Base-by-base conservation (phyloP, 805 yeast species). In the Metschnikowia lunata region DNA sequence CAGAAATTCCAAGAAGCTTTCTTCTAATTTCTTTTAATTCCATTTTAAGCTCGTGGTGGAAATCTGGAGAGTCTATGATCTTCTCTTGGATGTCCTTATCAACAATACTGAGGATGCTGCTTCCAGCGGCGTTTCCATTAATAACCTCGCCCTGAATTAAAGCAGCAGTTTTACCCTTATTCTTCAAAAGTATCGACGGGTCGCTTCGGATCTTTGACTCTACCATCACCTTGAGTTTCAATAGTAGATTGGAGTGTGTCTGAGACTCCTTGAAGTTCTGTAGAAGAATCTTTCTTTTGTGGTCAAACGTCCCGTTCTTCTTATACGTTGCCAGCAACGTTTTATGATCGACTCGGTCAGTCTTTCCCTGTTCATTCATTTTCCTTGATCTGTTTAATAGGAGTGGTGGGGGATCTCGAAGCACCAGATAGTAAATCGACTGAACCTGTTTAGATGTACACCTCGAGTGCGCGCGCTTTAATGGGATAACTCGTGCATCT, bases 131-230 rank as follows among this genome's bases (percentile, higher is more conserved):
- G 15, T 43, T 37, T 18, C 46, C 43, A 48, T 56, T 55, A 42
- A 75, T 66, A 37, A 77, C 67, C 30, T 72, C 75, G 1, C 81
- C 78, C 50, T 77, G 81, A 2, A 78, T 71, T 46, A 77, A 56
- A 0, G 82, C 82, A 0, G 73, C 74, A 55, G 74, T 63, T 38
- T 70, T 74, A 2, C 80, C 81, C 42, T 67, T 72, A 57, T 76
- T 78, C 52, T 75, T 67, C 49, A 66, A 57, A 15, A 78, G 56
- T 13, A 78, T 66, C 14, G 67, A 58, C 1, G 81, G 81, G 49
- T 78, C 79, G 30, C 68, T 62, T 37, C 67, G 63, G 23, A 76
- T 70, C 48, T 76, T 76, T 34, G 62, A 57, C 45, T 73, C 78
- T 3, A 78, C 69, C 57, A 76, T 57, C 26, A 71, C 54, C 37